Evolutionary conservation across 352 stramenopile species (phyloP).

Genomic region (Blastocystis sp.): DNA sequence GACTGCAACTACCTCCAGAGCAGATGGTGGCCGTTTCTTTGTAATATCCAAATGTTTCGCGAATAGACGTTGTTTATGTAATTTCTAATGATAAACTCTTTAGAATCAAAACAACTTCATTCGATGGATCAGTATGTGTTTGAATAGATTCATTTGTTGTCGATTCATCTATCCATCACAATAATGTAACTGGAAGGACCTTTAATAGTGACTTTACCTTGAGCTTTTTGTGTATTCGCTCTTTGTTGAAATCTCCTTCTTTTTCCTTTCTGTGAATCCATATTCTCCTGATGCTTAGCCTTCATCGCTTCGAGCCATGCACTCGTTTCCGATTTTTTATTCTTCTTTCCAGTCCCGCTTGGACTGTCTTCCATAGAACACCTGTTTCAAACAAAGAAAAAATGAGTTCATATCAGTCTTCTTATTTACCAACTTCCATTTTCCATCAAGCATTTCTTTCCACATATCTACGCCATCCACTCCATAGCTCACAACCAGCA

Average conservation of each 20-base stretch:
- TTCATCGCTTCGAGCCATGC: not conserved
- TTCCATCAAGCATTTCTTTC: slow-evolving; percentile 93
- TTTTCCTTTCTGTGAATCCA: not conserved
- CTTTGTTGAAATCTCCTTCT: not conserved
- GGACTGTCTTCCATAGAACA: not conserved
- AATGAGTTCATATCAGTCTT: not conserved
- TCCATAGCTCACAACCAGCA: slow-evolving; percentile 90
- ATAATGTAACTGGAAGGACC: too few relatives aligned
- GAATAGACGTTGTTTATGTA: not conserved
- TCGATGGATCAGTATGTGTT: too few relatives aligned
- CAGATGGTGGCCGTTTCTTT: not conserved
- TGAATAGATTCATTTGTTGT: too few relatives aligned
- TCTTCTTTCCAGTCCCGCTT: not conserved
- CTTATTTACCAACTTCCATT: slow-evolving; percentile 69
- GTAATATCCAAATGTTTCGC: slow-evolving; percentile 23
- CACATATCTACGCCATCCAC: slow-evolving; percentile 93
- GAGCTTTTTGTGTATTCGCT: too few relatives aligned
- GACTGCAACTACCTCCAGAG: not conserved
- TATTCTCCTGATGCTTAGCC: not conserved
- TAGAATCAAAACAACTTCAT: too few relatives aligned
- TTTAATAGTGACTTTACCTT: too few relatives aligned
- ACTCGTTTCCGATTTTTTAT: not conserved
- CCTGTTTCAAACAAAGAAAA: not conserved
- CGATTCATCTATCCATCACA: too few relatives aligned
- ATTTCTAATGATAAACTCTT: not conserved